Conservation (phyloP, 495 filamentous ascomycete genomes). For the Rostrohypoxylon terebratum region DNA sequence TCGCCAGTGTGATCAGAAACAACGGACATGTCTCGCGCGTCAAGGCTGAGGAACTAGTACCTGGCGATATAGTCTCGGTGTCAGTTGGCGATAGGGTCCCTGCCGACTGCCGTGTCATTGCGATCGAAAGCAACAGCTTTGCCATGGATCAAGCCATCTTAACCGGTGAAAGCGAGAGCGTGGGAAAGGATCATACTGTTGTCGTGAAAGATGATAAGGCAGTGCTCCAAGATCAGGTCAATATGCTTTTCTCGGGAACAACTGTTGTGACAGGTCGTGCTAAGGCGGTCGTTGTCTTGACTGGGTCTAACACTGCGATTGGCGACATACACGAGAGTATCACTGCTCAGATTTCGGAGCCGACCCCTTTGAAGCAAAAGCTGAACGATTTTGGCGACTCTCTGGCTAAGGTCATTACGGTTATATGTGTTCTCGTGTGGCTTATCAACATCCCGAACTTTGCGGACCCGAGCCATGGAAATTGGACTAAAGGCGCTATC, state of each 20-base stretch:
- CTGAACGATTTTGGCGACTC: slow-evolving; percentile 97
- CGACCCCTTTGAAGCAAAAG: slow-evolving; percentile 98
- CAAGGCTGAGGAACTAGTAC: slow-evolving; percentile 95
- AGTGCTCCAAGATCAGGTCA: slow-evolving; percentile 97
- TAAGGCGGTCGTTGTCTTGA: slow-evolving; percentile 90
- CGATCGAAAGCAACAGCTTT: slow-evolving; percentile 97
- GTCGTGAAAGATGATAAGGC: slow-evolving; percentile 80
- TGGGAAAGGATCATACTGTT: slow-evolving; percentile 79
- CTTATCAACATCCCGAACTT: slow-evolving; percentile 98
- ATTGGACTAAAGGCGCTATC: slow-evolving; percentile 97
- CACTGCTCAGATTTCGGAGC: slow-evolving; percentile 95
- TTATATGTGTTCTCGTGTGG: slow-evolving; percentile 97
- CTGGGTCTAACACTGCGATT: slow-evolving; percentile 91
- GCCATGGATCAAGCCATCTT: slow-evolving; percentile 96
- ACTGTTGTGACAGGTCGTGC: slow-evolving; percentile 96
- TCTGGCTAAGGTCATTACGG: slow-evolving; percentile 96
- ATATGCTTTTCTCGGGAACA: slow-evolving; percentile 98
- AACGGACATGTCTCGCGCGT: slow-evolving; percentile 78
- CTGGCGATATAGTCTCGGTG: slow-evolving; percentile 91
- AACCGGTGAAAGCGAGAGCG: slow-evolving; percentile 98
- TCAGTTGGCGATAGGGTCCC: slow-evolving; percentile 94
- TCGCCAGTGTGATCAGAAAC: slow-evolving; percentile 90
- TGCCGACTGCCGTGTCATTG: slow-evolving; percentile 92
- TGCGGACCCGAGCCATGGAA: slow-evolving; percentile 90
- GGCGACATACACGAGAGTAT: slow-evolving; percentile 99